Base-by-base conservation (phyloP, 139 green algal genomes). In the Zygnema cylindricum region DNA sequence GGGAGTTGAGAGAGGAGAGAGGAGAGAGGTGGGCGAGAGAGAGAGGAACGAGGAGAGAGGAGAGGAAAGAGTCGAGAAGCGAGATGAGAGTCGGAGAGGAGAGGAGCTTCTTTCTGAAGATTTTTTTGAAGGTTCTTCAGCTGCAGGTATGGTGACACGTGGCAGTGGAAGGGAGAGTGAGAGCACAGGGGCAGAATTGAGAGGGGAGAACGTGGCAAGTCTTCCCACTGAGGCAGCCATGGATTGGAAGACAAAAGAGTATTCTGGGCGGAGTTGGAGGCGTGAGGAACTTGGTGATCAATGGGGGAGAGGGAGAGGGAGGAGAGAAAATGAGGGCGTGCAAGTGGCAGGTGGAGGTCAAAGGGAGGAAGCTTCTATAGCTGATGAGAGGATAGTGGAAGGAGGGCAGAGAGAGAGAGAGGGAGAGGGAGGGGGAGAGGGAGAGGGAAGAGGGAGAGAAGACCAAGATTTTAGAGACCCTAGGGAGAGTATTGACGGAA, bases 171-270 rank as follows among this genome's bases (percentile, higher is more conserved):
- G 36, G 16, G 36, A 25, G 36, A 11, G 16, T 79, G 71, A 79
- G 36, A 41, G 71, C 77, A 32, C 83, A 88, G 83, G 69, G 43
- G 30, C 81, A 77, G 83, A 88, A 76, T 55, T 16, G 49, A 63
- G 16, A 25, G 49, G 49, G 16, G 49, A n/a, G n/a, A n/a, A n/a
- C n/a, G n/a, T n/a, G n/a, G n/a, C n/a, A n/a, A n/a, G 81, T 87
- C 16, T 71, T 38, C 38, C 43, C 81, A 25, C 35, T 57, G 0
- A 36, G n/a, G 38, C 25, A 81, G 0, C 36, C 25, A 25, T 96
- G 96, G 85, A 97, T 96, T 90, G 95, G 98, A 16, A 96, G 96
- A 1, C 94, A 95, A 78, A 96, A 98, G 82, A 98, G 98, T 93
- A 95, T 99, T 93, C 96, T 96, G 30, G 93, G 93, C 83, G 96